Conservation (phyloP, 768 basidiomycete genomes). For the Lentinula edodes region DNA sequence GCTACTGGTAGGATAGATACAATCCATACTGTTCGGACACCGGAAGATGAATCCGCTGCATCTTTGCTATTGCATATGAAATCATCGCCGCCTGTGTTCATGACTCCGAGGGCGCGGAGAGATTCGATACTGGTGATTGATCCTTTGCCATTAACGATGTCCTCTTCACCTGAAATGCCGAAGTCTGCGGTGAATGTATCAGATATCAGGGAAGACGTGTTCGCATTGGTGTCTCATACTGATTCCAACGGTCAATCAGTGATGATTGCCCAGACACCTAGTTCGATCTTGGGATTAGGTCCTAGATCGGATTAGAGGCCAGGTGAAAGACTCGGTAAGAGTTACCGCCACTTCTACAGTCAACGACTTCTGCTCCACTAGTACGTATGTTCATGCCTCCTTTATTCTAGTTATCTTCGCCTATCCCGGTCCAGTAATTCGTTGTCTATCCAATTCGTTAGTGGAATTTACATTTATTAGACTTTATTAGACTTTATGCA, state of each 20-base stretch:
- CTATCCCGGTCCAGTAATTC: too few relatives aligned
- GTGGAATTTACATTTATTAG: too few relatives aligned
- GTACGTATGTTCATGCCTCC: too few relatives aligned
- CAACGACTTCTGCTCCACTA: too few relatives aligned
- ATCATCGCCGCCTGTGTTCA: constrained; percentile 31
- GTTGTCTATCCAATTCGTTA: too few relatives aligned
- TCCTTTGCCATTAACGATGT: neutral
- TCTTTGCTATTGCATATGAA: constrained; percentile 63
- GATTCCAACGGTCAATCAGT: neutral
- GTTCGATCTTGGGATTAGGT: constrained; percentile 22
- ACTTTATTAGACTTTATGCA: too few relatives aligned
- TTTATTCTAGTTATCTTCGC: too few relatives aligned
- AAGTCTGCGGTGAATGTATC: neutral
- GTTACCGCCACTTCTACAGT: too few relatives aligned
- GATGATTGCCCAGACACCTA: constrained; percentile 23
- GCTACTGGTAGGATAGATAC: neutral
- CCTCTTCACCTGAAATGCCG: neutral
- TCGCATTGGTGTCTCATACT: neutral
- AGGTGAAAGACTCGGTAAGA: neutral
- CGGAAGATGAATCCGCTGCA: constrained; percentile 69
- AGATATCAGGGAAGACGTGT: neutral
- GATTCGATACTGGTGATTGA: neutral
- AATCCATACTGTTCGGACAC: constrained; percentile 29
- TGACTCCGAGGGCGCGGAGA: neutral
- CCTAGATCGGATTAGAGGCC: neutral